These are phyloP conservation scores for Mycena epipterygia DNA, from an alignment of 768 basidiomycete species.

Conservation along the genomic window DNA sequence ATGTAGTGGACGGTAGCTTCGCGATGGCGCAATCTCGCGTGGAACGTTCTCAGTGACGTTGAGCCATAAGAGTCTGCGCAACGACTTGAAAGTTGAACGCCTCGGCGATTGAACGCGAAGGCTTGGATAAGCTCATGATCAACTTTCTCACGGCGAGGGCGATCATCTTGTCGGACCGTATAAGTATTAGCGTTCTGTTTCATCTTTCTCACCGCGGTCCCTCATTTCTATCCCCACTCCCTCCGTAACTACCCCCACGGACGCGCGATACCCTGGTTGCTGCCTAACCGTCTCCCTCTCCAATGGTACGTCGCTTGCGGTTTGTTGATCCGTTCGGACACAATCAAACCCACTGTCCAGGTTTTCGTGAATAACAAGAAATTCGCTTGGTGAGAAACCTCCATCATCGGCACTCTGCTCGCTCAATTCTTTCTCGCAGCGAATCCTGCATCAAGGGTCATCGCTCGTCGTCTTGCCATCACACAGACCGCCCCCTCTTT, in stretches of 20 bases:
- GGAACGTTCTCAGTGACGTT: not conserved
- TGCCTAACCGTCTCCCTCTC: not conserved
- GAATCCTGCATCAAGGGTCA: constrained; percentile 97
- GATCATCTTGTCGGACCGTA: too few relatives aligned
- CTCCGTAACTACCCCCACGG: not conserved
- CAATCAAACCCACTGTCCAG: constrained; percentile 45
- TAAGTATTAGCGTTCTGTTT: not conserved
- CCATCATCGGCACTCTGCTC: not conserved
- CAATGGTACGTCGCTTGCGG: constrained; percentile 3
- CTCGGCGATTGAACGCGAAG: constrained; percentile 20
- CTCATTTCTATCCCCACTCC: not conserved
- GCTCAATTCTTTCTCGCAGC: constrained; percentile 53
- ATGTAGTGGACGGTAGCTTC: constrained; percentile 18
- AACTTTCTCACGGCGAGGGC: too few relatives aligned
- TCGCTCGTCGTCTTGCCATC: constrained; percentile 89
- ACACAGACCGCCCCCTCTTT: constrained; percentile 90
- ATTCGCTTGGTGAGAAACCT: constrained; percentile 75
- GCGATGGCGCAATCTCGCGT: constrained; percentile 31
- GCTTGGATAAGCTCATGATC: not conserved
- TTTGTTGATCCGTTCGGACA: not conserved
- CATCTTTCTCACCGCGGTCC: constrained; percentile 9
- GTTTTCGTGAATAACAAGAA: constrained; percentile 84
- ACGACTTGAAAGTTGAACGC: too few relatives aligned
- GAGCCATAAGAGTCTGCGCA: not conserved
- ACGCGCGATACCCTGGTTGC: not conserved